phyloP scores from a whole-genome alignment of 805 yeast species.

The Metschnikowia koreensis region DNA sequence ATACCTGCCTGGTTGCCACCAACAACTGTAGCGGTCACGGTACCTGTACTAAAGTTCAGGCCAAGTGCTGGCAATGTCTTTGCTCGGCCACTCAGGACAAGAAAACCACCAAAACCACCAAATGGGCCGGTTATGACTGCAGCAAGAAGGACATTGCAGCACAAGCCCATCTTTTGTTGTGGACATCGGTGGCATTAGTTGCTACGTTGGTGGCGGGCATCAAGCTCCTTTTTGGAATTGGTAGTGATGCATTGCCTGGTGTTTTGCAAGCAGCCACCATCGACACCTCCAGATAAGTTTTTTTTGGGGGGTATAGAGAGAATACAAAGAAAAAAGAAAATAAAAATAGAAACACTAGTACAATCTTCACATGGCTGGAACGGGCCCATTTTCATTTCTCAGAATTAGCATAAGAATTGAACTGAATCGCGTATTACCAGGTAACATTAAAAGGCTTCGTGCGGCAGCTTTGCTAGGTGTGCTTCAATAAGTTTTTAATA shows the following conservation, averaged over 20 bases:
- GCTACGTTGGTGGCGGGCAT: conserved; percentile 50
- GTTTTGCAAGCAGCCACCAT: conserved; percentile 59
- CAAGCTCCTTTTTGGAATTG: conserved; percentile 51
- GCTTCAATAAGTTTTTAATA: too few species aligned
- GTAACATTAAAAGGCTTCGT: too few species aligned
- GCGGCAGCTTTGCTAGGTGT: too few species aligned
- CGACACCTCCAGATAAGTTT: conserved; percentile 13
- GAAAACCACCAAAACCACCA: conserved; percentile 44
- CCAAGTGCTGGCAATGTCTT: conserved; percentile 49
- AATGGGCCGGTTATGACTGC: conserved; percentile 61
- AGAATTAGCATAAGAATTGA: too few species aligned
- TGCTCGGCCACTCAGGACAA: conserved; percentile 47
- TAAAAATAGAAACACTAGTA: too few species aligned
- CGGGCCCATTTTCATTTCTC: too few species aligned
- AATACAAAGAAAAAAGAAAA: too few species aligned
- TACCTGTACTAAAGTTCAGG: conserved; percentile 36
- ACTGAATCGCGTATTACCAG: too few species aligned
- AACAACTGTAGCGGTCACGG: conserved; percentile 56
- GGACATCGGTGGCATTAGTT: conserved; percentile 55
- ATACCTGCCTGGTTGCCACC: conserved; percentile 47
- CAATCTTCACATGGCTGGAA: too few species aligned
- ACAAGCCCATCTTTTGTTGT: conserved; percentile 65
- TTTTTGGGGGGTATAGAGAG: neutral
- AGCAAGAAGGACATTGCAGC: conserved; percentile 64
- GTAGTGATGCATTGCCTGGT: conserved; percentile 65